Conservation (phyloP, 768 basidiomycete species). For the Suillus subaureus region DNA sequence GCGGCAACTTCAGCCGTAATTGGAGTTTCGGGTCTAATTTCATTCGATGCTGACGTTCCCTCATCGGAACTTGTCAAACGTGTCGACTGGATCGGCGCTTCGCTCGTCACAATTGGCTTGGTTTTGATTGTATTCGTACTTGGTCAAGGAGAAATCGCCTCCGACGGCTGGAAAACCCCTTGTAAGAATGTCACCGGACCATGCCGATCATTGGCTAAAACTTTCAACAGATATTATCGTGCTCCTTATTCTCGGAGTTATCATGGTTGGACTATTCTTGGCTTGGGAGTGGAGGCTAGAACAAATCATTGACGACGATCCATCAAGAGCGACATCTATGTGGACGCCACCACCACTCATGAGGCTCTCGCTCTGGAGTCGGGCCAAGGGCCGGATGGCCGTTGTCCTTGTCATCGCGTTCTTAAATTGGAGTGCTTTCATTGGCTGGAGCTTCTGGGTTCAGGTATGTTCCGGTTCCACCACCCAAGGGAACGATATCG, state of each 20-base stretch:
- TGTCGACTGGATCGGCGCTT: constrained; percentile 79
- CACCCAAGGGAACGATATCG: constrained; percentile 17
- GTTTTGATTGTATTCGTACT: constrained; percentile 75
- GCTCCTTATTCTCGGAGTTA: constrained; percentile 61
- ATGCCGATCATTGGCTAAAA: constrained; percentile 24
- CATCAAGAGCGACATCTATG: constrained; percentile 23
- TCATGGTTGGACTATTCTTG: constrained; percentile 58
- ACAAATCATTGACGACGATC: constrained; percentile 15
- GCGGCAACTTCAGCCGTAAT: constrained; percentile 58
- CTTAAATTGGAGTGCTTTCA: constrained; percentile 61
- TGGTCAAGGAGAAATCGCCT: constrained; percentile 63
- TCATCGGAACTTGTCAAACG: constrained; percentile 45
- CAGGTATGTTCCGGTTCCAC: constrained; percentile 35
- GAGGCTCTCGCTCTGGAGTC: constrained; percentile 61
- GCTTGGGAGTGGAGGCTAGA: constrained; percentile 71
- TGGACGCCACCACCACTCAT: constrained; percentile 63
- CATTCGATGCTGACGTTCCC: constrained; percentile 58
- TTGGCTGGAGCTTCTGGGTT: constrained; percentile 54
- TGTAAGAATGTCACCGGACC: constrained; percentile 39
- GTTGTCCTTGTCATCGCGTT: constrained; percentile 67
- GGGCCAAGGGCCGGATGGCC: constrained; percentile 63
- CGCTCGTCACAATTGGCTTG: constrained; percentile 64
- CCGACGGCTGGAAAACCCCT: constrained; percentile 59
- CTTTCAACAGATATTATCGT: constrained; percentile 63
- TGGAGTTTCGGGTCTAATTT: constrained; percentile 53